Percentiles rank a stretch among this genome's conserved stretches.
These are phyloP conservation scores for Plectosphaerella cucumerina DNA, from an alignment of 2,329 filamentous ascomycete genomes.

Conservation along the genomic window DNA sequence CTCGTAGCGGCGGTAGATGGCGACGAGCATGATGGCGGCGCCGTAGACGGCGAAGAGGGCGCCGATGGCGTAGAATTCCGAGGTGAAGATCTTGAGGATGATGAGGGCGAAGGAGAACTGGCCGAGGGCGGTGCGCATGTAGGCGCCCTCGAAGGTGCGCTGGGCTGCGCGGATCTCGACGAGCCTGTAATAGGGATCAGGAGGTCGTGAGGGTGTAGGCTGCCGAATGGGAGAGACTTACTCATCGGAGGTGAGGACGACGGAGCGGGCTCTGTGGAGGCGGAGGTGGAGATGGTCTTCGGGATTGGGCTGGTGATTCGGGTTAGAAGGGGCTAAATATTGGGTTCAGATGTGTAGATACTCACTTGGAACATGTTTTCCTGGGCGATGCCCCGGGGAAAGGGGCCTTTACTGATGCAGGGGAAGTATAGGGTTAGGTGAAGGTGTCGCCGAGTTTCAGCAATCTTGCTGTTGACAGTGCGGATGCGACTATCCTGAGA, in stretches of 20 bases:
- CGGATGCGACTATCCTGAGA: too few species aligned
- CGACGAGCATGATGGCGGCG: slow-evolving; percentile 75
- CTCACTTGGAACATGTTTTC: too few species aligned
- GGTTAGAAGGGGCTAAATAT: not conserved
- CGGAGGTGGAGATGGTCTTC: slow-evolving; percentile 74
- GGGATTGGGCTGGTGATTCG: slow-evolving; percentile 54
- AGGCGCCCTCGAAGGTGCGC: slow-evolving; percentile 94
- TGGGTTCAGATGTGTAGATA: too few species aligned
- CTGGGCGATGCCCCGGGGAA: too few species aligned
- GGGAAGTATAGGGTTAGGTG: too few species aligned
- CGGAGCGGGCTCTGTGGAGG: slow-evolving; percentile 77
- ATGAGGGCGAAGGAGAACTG: slow-evolving; percentile 95
- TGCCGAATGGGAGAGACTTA: slow-evolving; percentile 27
- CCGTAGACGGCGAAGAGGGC: slow-evolving; percentile 93
- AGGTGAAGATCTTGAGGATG: slow-evolving; percentile 93
- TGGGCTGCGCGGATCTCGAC: slow-evolving; percentile 94
- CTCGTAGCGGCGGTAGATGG: slow-evolving; percentile 81
- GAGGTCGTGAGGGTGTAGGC: not conserved
- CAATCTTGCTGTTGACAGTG: too few species aligned
- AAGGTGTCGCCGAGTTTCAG: too few species aligned
- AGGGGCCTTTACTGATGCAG: too few species aligned
- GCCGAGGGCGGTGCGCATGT: slow-evolving; percentile 88
- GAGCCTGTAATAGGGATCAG: too few species aligned
- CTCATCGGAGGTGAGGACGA: slow-evolving; percentile 77
- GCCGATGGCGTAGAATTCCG: slow-evolving; percentile 96